Conservation (phyloP, 208 protist species). For the Angomonas ambiguus region DNA sequence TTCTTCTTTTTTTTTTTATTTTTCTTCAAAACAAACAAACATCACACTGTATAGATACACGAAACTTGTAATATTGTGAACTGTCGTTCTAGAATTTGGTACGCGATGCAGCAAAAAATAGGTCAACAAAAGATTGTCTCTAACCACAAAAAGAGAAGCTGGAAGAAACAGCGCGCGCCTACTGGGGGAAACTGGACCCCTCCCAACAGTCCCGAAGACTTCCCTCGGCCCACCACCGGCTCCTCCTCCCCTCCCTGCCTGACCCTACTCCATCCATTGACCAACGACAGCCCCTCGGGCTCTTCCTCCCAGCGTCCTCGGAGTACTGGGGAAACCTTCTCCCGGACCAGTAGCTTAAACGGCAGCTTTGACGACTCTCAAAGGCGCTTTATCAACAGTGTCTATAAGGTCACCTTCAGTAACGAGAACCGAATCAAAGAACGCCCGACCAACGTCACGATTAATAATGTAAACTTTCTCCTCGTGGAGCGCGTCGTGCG, state of each 20-base stretch:
- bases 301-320: neutral
- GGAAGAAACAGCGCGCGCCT: neutral
- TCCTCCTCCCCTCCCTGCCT: neutral
- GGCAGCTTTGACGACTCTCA: slow-evolving; percentile 27
- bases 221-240: neutral
- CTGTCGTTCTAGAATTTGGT: neutral
- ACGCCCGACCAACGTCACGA: slow-evolving; percentile 31
- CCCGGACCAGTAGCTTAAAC: slow-evolving; percentile 15
- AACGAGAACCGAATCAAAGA: slow-evolving; percentile 59
- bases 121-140: neutral
- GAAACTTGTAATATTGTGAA: neutral
- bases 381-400: slow-evolving; percentile 35
- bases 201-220: neutral
- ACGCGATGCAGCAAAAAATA: neutral
- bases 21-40: neutral
- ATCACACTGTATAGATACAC: neutral
- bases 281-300: neutral
- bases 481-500: slow-evolving; percentile 54
- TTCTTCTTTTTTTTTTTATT: neutral
- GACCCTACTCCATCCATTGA: neutral
- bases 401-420: slow-evolving; percentile 50
- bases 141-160: neutral
- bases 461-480: slow-evolving; percentile 41
- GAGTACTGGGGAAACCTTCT: slow-evolving; percentile 4
- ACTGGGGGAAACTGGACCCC: neutral